Evolutionary conservation across 2,329 filamentous ascomycete species (phyloP), one percentile per base, ranked within the genome.

Genomic region (Curvularia verruculosa): DNA sequence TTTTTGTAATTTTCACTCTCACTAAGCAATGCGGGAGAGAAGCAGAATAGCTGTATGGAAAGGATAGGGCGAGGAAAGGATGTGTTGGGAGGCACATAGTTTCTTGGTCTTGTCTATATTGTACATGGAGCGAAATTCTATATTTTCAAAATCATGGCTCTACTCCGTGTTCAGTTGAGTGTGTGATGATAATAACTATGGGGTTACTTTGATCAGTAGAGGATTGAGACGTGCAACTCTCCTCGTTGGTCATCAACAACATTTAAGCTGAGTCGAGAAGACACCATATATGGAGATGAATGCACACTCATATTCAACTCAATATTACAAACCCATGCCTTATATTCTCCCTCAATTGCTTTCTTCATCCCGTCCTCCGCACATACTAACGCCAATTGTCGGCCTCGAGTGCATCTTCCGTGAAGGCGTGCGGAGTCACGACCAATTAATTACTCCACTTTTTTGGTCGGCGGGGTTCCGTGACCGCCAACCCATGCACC

Each of bases 51-150:
- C 39, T 48, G 29, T 46, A 51, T 50, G 21, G 19, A 36, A 36
- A 41, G 39, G 23, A 36, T n/a, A 19, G 49, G 26, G 49, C 41
- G 21, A 52, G 47, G 53, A 39, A 23, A 36, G 48, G 21, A 19
- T 28, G 37, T 64, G 49, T 64, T 64, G 61, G 61, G 61, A 64
- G 61, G 61, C 49, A 64, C 56, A 41, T 51, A 18, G 19, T 37
- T 53, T 51, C 41, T 12, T 26, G 15, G 19, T 34, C 10, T 39
- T 36, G 34, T 37, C 19, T n/a, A 18, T 29, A 29, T 29, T 29
- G 37, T 29, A 41, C 46, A 31, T 48, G 26, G 24, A 51, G 21
- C 37, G 19, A 36, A 43, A 53, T 53, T 47, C 45, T 13, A 51
- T 23, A 19, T 43, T 37, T 56, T 51, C 40, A 51, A 51, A 34